These are phyloP conservation scores for Ophiocordyceps camponoti-leonardi DNA, from an alignment of 2,329 filamentous ascomycete species.

Conservation along the genomic window DNA sequence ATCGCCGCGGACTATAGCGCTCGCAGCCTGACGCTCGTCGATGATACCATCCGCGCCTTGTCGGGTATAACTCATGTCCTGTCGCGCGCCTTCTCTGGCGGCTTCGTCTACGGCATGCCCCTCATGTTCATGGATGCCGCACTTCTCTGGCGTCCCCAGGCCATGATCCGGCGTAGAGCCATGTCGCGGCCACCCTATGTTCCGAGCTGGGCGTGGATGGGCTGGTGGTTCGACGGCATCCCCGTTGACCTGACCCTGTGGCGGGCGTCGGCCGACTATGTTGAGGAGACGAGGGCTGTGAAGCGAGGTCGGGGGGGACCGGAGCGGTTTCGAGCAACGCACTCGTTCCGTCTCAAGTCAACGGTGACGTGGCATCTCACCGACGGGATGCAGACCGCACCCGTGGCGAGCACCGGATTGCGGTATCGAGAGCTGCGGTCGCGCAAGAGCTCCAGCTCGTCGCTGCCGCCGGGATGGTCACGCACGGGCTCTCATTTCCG, in stretches of 20 bases:
- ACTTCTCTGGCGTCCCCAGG: conserved; percentile 25
- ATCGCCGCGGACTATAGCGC: conserved; percentile 26
- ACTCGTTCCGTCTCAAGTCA: conserved; percentile 20
- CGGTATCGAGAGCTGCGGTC: conserved; percentile 20
- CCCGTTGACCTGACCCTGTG: conserved; percentile 23
- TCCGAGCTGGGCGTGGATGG: conserved; percentile 30
- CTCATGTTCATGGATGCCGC: conserved; percentile 27
- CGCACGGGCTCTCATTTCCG: conserved; percentile 18
- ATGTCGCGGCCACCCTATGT: conserved; percentile 19
- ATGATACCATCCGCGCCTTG: conserved; percentile 25
- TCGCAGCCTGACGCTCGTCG: conserved; percentile 19
- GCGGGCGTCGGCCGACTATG: conserved; percentile 24
- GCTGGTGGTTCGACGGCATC: conserved; percentile 27
- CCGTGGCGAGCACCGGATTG: conserved; percentile 19
- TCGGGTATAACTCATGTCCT: conserved; percentile 23
- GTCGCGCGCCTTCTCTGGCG: conserved; percentile 21
- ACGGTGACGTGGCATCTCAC: conserved; percentile 22
- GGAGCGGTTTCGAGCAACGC: conserved; percentile 18
- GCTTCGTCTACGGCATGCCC: conserved; percentile 27
- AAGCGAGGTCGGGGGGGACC: conserved; percentile 14
- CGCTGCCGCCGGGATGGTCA: conserved; percentile 22
- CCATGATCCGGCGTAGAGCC: conserved; percentile 21
- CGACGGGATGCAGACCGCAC: conserved; percentile 16
- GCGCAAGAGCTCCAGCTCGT: conserved; percentile 11
- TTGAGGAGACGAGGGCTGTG: conserved; percentile 17